Evolutionary conservation across 176 grass and related monocot species (phyloP), one percentile per base, ranked within the genome.

Genomic region (Zizania latifolia): DNA sequence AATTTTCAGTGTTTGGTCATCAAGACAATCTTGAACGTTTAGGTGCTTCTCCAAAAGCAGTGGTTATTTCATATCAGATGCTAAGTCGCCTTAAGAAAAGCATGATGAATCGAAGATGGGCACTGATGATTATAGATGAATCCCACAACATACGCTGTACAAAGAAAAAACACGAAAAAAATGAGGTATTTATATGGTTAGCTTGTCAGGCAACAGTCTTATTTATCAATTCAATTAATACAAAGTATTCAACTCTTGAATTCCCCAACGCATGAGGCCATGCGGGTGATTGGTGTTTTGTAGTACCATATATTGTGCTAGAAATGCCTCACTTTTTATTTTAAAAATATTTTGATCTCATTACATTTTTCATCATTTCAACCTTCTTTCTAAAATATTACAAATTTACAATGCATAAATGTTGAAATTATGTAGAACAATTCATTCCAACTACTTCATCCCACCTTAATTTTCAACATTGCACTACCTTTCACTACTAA

Each of bases 81-180:
- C 83, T 97, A 83, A 91, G 68, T 76, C 84, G 76, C 38, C 88
- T 97, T 62, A 77, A 50, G 46, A 81, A 80, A 67, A 91, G 90
- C 74, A 93, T 93, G 88, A 33, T 76, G 40, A 77, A 71, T 64
- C 87, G 79, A 74, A 78, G 84, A 50, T 97, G 94, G 94, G 91
- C 88, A 72, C 61, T 97, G 78, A 87, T 97, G 88, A 93, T 97
- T 67, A 46, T 93, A 76, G 94, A 97, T 78, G 94, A 97, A 91
- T 97, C 94, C 23, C 94, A 97, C 67, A 97, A 97, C 66, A 77
- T 97, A 85, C 94, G 94, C 50, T 97, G 94, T 83, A 93, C 90
- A 45, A 83, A 71, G 77, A 81, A 81, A 12, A 85, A 71, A 80
- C 26, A 79, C 35, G 88, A 97, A 76, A 91, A 84, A 81, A 60